These are phyloP conservation scores for Mortierella sp. DNA, from an alignment of 371 early-diverging fungal genomes.

Conservation along the genomic window DNA sequence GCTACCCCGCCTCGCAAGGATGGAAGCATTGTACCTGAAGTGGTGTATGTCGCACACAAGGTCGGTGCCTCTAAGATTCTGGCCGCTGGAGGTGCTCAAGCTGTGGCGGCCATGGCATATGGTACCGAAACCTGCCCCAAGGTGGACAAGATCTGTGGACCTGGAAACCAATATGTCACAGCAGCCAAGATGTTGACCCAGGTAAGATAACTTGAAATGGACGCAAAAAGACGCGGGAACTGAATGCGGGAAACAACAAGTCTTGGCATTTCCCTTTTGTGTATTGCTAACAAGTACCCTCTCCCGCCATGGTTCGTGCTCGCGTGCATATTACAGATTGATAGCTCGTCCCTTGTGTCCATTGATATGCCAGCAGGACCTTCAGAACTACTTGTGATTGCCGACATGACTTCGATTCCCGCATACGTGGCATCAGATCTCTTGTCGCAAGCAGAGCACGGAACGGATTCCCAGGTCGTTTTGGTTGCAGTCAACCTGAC, in stretches of 20 bases:
- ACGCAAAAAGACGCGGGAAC: too few species aligned
- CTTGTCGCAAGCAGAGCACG: slow-evolving; percentile 97
- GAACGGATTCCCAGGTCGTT: slow-evolving; percentile 96
- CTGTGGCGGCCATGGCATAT: slow-evolving; percentile 98
- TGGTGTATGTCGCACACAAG: slow-evolving; percentile 97
- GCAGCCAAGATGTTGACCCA: slow-evolving; percentile 97
- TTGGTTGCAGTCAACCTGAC: slow-evolving; percentile 85
- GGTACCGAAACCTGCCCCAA: slow-evolving; percentile 96
- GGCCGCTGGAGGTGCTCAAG: slow-evolving; percentile 97
- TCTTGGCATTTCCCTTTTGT: too few species aligned
- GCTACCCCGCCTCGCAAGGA: slow-evolving; percentile 96
- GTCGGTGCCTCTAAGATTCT: slow-evolving; percentile 92
- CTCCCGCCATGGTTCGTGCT: too few species aligned
- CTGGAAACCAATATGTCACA: slow-evolving; percentile 98
- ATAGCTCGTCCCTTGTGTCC: slow-evolving; percentile 89
- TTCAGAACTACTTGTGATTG: slow-evolving; percentile 95
- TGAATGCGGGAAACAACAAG: too few species aligned
- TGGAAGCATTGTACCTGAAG: slow-evolving; percentile 93
- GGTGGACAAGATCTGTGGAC: slow-evolving; percentile 99
- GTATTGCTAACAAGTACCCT: too few species aligned
- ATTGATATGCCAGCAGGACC: slow-evolving; percentile 99
- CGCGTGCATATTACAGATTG: too few species aligned
- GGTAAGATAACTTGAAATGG: too few species aligned
- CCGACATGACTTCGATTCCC: slow-evolving; percentile 85
- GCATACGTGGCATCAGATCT: slow-evolving; percentile 95